These are phyloP conservation scores for Nicotiana attenuata DNA, from an alignment of 257 asterid species.

Conservation along the genomic window DNA sequence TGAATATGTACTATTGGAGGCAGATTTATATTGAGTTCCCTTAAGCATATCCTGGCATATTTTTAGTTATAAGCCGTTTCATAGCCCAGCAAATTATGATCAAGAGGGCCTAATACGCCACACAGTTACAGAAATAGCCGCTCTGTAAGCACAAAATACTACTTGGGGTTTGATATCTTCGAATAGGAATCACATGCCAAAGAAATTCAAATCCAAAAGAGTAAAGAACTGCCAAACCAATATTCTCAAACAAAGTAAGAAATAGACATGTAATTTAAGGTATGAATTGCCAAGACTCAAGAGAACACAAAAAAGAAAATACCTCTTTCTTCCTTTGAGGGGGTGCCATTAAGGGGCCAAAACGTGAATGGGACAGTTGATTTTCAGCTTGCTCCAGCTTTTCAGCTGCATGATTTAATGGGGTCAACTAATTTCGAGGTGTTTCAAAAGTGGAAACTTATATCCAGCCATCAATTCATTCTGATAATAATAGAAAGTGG, in stretches of 20 bases:
- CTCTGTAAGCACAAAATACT: background rate
- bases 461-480: background rate
- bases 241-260: background rate
- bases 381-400: constrained; percentile 97
- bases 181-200: background rate
- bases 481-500: constrained; percentile 11
- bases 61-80: background rate
- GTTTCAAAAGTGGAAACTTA: background rate
- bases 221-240: background rate
- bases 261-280: background rate
- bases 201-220: background rate
- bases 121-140: background rate
- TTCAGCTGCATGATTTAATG: constrained; percentile 59
- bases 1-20: background rate
- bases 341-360: constrained; percentile 62
- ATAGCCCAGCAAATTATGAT: background rate
- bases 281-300: background rate
- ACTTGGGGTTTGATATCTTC: background rate
- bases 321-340: constrained; percentile 93
- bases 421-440: background rate
- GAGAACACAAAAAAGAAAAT: constrained; percentile 6
- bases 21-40: background rate
- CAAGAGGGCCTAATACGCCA: background rate
- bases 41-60: background rate
- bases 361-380: constrained; percentile 83